Evolutionary conservation across 1,284 basidiomycete genomes (phyloP).

Genomic region (Meira nashicola): DNA sequence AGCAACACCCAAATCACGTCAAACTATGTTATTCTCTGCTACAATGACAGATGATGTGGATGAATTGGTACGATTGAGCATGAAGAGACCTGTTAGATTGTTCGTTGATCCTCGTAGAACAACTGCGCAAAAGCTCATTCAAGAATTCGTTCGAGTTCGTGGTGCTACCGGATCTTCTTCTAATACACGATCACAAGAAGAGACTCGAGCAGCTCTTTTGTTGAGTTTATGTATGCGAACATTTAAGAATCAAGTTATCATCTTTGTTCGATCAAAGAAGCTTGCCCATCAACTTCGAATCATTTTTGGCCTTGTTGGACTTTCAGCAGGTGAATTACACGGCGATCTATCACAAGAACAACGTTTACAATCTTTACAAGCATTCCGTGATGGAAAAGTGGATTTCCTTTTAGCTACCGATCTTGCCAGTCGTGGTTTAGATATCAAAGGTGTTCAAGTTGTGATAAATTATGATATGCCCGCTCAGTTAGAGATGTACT

Average conservation of each 20-base stretch:
- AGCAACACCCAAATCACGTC: slow-evolving; percentile 77
- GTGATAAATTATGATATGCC: slow-evolving; percentile 98
- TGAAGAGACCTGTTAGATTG: slow-evolving; percentile 83
- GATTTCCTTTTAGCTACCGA: slow-evolving; percentile 94
- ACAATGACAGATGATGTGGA: slow-evolving; percentile 97
- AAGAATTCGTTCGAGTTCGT: slow-evolving; percentile 67
- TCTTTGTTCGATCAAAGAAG: slow-evolving; percentile 93
- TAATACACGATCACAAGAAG: slow-evolving; percentile 58
- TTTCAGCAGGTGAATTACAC: slow-evolving; percentile 86
- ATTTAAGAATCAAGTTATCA: slow-evolving; percentile 76
- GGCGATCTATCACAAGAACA: slow-evolving; percentile 91
- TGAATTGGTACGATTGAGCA: slow-evolving; percentile 81
- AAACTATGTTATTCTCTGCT: slow-evolving; percentile 97
- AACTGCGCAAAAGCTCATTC: slow-evolving; percentile 80
- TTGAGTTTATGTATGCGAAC: slow-evolving; percentile 79
- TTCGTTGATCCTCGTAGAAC: slow-evolving; percentile 91
- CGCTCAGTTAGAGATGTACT: slow-evolving; percentile 81
- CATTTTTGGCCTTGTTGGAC: slow-evolving; percentile 78
- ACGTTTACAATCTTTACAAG: slow-evolving; percentile 77
- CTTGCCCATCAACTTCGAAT: slow-evolving; percentile 94
- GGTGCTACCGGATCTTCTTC: slow-evolving; percentile 21
- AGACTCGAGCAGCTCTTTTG: slow-evolving; percentile 67
- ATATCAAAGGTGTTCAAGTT: slow-evolving; percentile 95
- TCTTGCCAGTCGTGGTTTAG: slow-evolving; percentile 86
- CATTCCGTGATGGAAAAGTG: slow-evolving; percentile 77